Evolutionary conservation across 2,329 filamentous ascomycete species (phyloP).

Genomic region (Colletotrichum costaricense): DNA sequence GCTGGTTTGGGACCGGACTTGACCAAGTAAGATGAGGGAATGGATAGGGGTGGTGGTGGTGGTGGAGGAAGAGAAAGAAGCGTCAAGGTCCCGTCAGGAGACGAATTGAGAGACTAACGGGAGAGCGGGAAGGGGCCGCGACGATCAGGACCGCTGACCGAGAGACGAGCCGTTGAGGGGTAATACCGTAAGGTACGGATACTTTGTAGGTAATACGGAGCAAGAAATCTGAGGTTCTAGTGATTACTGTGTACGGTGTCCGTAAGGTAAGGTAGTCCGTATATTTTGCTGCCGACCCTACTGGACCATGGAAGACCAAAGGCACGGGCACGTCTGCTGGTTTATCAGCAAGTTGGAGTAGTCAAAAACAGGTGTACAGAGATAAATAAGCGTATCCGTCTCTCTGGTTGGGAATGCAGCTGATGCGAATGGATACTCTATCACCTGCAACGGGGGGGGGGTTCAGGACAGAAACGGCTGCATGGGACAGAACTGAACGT

Average conservation of each 20-base stretch:
- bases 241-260: not conserved
- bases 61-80: not conserved
- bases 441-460: no score
- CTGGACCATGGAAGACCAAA: not conserved
- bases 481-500: not conserved
- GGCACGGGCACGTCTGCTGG: not conserved
- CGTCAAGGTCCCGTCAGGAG: not conserved
- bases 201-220: not conserved
- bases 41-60: conserved; percentile 5
- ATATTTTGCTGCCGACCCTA: not conserved
- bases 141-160: not conserved
- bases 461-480: not conserved
- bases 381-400: not conserved
- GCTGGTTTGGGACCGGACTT: conserved; percentile 13
- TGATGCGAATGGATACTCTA: not conserved
- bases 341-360: not conserved
- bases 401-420: not conserved
- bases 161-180: not conserved
- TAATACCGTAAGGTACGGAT: no score
- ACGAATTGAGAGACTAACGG: not conserved
- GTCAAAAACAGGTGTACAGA: not conserved
- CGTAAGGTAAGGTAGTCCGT: not conserved
- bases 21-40: conserved; percentile 20
- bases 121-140: conserved; percentile 4
- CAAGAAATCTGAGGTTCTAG: not conserved